A percentile compares a stretch with the other conserved stretches of the same genome.
Conservation (phyloP, 2,329 filamentous ascomycete genomes). For the Mycosphaerella sp. region DNA sequence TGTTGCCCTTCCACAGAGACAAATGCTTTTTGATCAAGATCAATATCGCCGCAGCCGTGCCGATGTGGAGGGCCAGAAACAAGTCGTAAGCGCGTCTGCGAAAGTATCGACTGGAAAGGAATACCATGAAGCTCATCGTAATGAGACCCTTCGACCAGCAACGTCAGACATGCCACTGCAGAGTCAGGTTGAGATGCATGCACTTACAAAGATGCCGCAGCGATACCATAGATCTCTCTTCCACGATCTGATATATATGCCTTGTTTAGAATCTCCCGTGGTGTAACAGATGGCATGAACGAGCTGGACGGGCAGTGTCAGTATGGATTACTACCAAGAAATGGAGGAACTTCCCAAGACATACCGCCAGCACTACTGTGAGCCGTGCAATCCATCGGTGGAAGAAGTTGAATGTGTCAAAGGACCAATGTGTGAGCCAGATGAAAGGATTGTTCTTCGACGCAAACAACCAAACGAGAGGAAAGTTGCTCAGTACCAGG, state of each 20-base stretch:
- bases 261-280: too few species aligned
- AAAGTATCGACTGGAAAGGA: conserved; percentile 47
- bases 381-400: conserved; percentile 61
- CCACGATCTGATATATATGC: too few species aligned
- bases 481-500: conserved; percentile 57
- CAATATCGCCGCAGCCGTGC: conserved; percentile 46
- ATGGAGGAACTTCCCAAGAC: too few species aligned
- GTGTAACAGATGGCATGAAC: too few species aligned
- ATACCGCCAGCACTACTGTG: conserved; percentile 51
- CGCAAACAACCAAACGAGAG: conserved; percentile 60
- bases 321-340: too few species aligned
- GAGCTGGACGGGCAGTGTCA: too few species aligned
- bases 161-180: too few species aligned
- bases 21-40: conserved; percentile 48
- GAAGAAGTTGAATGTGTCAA: conserved; percentile 59
- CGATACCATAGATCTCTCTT: too few species aligned
- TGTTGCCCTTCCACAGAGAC: conserved; percentile 45
- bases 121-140: conserved; percentile 42
- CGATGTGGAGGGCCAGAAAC: conserved; percentile 48
- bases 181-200: conserved; percentile 37
- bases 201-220: conserved; percentile 23
- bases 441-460: conserved; percentile 61
- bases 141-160: conserved; percentile 26
- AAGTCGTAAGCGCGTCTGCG: conserved; percentile 49
- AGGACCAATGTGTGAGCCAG: conserved; percentile 53